Evolutionary conservation across 306 rosid species (phyloP), one percentile per base, ranked within the genome.

Genomic region (Dalbergia oliveri): DNA sequence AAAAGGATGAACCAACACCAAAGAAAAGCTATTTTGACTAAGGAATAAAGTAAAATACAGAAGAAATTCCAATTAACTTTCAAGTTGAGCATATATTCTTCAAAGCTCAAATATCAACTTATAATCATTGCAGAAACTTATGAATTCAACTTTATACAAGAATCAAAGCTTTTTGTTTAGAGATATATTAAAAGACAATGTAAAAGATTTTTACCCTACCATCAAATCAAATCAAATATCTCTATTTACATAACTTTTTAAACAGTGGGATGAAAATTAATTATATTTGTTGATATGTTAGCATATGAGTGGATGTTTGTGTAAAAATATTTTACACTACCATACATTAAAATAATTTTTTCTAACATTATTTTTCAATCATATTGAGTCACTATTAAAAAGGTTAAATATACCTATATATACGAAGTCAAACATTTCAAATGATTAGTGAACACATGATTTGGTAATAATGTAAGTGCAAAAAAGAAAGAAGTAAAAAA

Each of bases 61-160:
- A 59, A 57, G 43, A 43, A 64, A 77, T 66, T 26, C 16, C 69
- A 6, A 12, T 59, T 47, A 14, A 45, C 78, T 66, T 71, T 79
- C 53, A 60, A 68, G 62, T 14, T 83, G n/a, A 62, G 44, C 37
- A 67, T 62, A 73, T 78, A 69, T 39, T 68, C 81, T 76, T 64
- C 59, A 16, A 58, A 64, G 43, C 53, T 59, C 67, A 79, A 66
- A 63, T 59, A 70, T 62, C 11, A 57, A 6, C 41, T 75, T 12
- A 62, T 54, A 77, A 43, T 33, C 74, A 60, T 67, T 26, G 73
- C 26, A 80, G n/a, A 44, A 1, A 23, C 54, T 35, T 33, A 6
- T 0, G 23, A 35, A 64, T 37, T 64, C 8, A 35, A 35, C 34
- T 64, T 65, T 37, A 35, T 37, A n/a, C 12, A 3, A n/a, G 12